These are phyloP conservation scores for Viola pubescens DNA, from an alignment of 441 rosid species.

Conservation along the genomic window DNA sequence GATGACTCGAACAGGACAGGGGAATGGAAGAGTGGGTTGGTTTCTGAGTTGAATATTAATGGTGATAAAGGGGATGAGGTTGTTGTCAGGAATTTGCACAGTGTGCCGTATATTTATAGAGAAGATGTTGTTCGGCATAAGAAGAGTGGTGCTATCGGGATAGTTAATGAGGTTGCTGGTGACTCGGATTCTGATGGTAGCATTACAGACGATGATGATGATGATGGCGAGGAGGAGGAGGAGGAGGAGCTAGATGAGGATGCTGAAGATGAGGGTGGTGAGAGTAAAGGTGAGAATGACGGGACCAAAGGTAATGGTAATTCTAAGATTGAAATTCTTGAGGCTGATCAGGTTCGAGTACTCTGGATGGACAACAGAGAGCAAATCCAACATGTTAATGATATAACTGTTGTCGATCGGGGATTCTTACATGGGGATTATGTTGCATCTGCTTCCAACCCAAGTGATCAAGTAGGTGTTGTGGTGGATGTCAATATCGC, in stretches of 20 bases:
- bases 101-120: conserved; percentile 48
- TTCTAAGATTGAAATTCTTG: conserved; percentile 49
- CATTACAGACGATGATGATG: conserved; percentile 54
- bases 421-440: conserved; percentile 92
- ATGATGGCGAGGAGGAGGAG: conserved; percentile 29
- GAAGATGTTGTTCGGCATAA: conserved; percentile 75
- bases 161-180: conserved; percentile 87
- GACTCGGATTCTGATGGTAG: conserved; percentile 82
- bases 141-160: conserved; percentile 48
- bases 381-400: conserved; percentile 52
- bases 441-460: conserved; percentile 71
- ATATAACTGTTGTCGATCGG: conserved; percentile 71
- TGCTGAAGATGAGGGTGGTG: conserved; percentile 24
- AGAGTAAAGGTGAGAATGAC: conserved; percentile 28
- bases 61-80: conserved; percentile 22
- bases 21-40: conserved; percentile 19
- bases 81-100: conserved; percentile 26
- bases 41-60: conserved; percentile 22
- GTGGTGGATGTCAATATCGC: conserved; percentile 68
- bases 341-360: conserved; percentile 75
- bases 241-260: conserved; percentile 14
- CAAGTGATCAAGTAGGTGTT: conserved; percentile 88
- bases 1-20: conserved; percentile 21
- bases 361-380: conserved; percentile 79
- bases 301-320: conserved; percentile 24